Evolutionary conservation across 768 basidiomycete species (phyloP).

Genomic region (Calocybe cyanea): DNA sequence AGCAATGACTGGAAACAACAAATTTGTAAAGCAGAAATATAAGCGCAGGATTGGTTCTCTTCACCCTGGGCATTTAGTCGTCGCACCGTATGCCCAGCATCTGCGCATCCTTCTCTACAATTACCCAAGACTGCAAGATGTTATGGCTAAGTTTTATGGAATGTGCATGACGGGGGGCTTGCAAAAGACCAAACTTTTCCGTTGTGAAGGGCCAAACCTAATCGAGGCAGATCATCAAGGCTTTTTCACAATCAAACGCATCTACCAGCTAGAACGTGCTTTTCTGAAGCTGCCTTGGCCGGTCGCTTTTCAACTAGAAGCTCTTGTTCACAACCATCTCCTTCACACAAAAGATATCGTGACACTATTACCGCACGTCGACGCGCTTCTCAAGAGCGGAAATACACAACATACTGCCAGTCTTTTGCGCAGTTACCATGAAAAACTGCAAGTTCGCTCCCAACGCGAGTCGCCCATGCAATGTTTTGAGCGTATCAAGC

Average conservation of each 20-base stretch:
- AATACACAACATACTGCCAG: slow-evolving; percentile 33
- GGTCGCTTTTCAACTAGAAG: slow-evolving; percentile 76
- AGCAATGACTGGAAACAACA: slow-evolving; percentile 37
- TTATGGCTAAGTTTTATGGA: slow-evolving; percentile 44
- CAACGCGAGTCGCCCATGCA: slow-evolving; percentile 32
- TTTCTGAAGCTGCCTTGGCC: slow-evolving; percentile 53
- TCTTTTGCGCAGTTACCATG: slow-evolving; percentile 52
- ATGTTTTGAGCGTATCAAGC: slow-evolving; percentile 40
- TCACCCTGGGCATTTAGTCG: slow-evolving; percentile 50
- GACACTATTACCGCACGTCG: slow-evolving; percentile 40
- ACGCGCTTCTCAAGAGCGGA: slow-evolving; percentile 31
- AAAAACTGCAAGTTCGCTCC: slow-evolving; percentile 41
- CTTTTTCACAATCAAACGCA: slow-evolving; percentile 48
- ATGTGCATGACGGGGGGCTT: slow-evolving; percentile 52
- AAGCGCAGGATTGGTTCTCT: slow-evolving; percentile 57
- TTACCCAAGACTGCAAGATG: slow-evolving; percentile 36
- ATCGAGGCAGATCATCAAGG: slow-evolving; percentile 47
- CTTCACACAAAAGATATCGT: slow-evolving; percentile 59
- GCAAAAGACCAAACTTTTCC: slow-evolving; percentile 29
- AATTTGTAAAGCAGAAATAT: slow-evolving; percentile 39
- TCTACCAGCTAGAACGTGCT: slow-evolving; percentile 42
- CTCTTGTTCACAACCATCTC: slow-evolving; percentile 57
- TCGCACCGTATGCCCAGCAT: slow-evolving; percentile 72
- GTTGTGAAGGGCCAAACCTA: slow-evolving; percentile 24
- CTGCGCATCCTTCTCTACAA: slow-evolving; percentile 60